Evolutionary conservation across 257 asterid species (phyloP).

Genomic region (Scutellaria minor): DNA sequence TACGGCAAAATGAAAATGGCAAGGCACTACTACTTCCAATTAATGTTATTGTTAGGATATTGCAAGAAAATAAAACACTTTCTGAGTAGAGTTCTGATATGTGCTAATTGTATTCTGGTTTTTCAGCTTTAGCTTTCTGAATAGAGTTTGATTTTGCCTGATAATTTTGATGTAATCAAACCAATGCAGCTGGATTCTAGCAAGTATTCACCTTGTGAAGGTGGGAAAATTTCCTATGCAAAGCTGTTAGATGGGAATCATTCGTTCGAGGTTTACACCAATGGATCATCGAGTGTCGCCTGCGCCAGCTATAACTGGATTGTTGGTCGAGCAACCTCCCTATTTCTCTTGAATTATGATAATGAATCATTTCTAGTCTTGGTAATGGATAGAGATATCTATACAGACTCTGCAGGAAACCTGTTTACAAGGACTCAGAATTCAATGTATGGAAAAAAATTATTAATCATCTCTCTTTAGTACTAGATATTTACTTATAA

Average conservation of each 20-base stretch:
- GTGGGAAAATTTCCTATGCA: constrained; percentile 53
- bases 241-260: constrained; percentile 73
- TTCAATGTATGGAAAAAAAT: constrained; percentile 38
- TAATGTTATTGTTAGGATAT: constrained; percentile 5
- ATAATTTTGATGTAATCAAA: background rate
- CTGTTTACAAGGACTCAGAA: constrained; percentile 68
- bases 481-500: too few species aligned
- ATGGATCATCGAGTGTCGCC: constrained; percentile 54
- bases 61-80: background rate
- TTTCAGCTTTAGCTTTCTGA: too few species aligned
- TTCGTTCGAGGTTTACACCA: constrained; percentile 74
- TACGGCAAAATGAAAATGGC: background rate
- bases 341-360: constrained; percentile 23
- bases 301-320: constrained; percentile 80
- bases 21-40: background rate
- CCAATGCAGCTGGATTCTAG: constrained; percentile 72
- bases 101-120: background rate
- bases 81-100: background rate
- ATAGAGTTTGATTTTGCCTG: too few species aligned
- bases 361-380: constrained; percentile 31
- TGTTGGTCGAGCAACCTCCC: constrained; percentile 56
- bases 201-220: constrained; percentile 56
- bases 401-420: too few species aligned
- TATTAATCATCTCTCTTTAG: too few species aligned
- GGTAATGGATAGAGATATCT: constrained; percentile 75